phyloP scores from a whole-genome alignment of 2,329 filamentous ascomycete genomes.

The Paecilomyces niveus region DNA sequence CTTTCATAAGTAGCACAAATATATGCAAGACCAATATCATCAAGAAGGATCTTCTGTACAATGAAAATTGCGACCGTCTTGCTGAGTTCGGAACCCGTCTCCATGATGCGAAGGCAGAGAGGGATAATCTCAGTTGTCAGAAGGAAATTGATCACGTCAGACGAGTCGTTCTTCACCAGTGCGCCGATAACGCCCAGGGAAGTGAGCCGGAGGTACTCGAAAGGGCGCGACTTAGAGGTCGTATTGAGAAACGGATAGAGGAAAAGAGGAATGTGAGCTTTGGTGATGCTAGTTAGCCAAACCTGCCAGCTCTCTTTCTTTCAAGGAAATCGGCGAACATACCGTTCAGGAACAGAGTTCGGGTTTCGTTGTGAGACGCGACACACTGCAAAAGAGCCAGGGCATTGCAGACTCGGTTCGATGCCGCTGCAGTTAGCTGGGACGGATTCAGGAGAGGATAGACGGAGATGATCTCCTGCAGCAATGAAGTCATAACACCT shows the following conservation, averaged over 20 bases:
- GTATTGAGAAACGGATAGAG: slow-evolving; percentile 98
- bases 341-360: slow-evolving; percentile 91
- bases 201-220: slow-evolving; percentile 93
- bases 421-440: slow-evolving; percentile 93
- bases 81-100: slow-evolving; percentile 94
- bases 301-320: not conserved
- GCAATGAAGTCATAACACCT: slow-evolving; percentile 96
- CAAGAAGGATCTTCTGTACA: slow-evolving; percentile 95
- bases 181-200: slow-evolving; percentile 95
- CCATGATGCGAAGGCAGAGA: slow-evolving; percentile 96
- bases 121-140: slow-evolving; percentile 98
- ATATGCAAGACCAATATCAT: slow-evolving; percentile 94
- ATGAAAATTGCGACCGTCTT: slow-evolving; percentile 99
- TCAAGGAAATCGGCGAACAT: slow-evolving; percentile 14
- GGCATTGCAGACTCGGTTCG: slow-evolving; percentile 95
- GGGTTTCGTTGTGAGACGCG: slow-evolving; percentile 92
- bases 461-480: slow-evolving; percentile 98
- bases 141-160: slow-evolving; percentile 97
- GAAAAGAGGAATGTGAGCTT: slow-evolving; percentile 95
- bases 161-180: slow-evolving; percentile 96
- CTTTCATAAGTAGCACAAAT: slow-evolving; percentile 98
- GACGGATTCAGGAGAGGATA: slow-evolving; percentile 95
- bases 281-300: slow-evolving; percentile 4
- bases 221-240: slow-evolving; percentile 93
- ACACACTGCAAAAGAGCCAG: slow-evolving; percentile 94